Percentiles rank a stretch among this genome's conserved stretches.
These are phyloP conservation scores for Exophiala sideris DNA, from an alignment of 2,329 filamentous ascomycete species.

Conservation along the genomic window DNA sequence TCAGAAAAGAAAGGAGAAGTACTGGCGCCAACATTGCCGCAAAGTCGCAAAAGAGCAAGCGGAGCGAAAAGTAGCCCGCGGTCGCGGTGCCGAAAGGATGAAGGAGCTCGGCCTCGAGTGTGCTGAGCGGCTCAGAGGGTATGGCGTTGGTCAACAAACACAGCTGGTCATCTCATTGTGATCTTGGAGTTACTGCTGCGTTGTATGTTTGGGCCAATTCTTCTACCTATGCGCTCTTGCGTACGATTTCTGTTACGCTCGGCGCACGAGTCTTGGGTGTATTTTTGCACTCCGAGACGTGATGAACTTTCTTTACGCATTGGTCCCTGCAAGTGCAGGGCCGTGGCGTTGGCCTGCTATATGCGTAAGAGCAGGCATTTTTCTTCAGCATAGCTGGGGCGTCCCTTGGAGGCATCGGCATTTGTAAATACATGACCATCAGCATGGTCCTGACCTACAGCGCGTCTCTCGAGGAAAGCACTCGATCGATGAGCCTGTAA, in stretches of 20 bases:
- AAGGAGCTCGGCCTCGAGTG: constrained; percentile 83
- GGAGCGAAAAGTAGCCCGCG: constrained; percentile 69
- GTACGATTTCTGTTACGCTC: background rate
- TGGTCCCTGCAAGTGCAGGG: background rate
- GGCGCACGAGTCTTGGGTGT: constrained; percentile 4
- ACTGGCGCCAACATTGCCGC: constrained; percentile 83
- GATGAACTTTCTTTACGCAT: constrained; percentile 13
- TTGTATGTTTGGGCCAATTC: constrained; percentile 1
- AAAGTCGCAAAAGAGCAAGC: constrained; percentile 67
- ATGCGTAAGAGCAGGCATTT: background rate
- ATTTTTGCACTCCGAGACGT: constrained; percentile 5
- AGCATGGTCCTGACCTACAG: constrained; percentile 18
- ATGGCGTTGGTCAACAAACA: constrained; percentile 49
- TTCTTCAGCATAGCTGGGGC: constrained; percentile 17
- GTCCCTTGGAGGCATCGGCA: constrained; percentile 4
- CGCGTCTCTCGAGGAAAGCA: constrained; percentile 7
- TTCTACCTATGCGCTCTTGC: constrained; percentile 17
- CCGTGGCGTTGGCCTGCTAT: background rate
- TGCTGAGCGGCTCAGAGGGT: constrained; percentile 75
- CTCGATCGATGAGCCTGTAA: constrained; percentile 14
- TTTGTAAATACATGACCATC: constrained; percentile 24
- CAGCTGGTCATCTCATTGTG: constrained; percentile 71
- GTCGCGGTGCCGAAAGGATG: constrained; percentile 91
- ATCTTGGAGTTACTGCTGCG: constrained; percentile 7
- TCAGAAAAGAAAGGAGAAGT: constrained; percentile 87